phyloP scores from a whole-genome alignment of 2,329 filamentous ascomycete species.

The Tolypocladium tundrense region DNA sequence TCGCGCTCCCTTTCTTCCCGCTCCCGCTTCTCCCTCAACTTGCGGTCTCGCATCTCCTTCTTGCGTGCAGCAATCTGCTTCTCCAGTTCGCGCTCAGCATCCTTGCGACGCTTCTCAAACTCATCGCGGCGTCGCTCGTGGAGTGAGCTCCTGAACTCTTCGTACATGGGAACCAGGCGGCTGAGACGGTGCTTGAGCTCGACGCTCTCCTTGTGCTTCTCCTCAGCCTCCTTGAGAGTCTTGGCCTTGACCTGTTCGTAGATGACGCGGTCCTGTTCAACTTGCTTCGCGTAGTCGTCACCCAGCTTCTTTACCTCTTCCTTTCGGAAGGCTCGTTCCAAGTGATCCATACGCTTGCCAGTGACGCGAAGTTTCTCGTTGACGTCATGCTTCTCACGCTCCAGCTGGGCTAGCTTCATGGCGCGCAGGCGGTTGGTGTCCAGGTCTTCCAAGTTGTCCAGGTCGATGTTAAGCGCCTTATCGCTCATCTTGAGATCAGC shows the following conservation, averaged over 20 bases:
- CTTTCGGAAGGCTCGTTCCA: slow-evolving; percentile 92
- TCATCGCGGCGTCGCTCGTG: slow-evolving; percentile 84
- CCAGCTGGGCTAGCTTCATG: slow-evolving; percentile 89
- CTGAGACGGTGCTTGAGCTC: slow-evolving; percentile 87
- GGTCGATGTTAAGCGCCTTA: slow-evolving; percentile 65
- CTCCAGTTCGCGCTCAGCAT: slow-evolving; percentile 87
- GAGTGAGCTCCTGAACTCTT: slow-evolving; percentile 70
- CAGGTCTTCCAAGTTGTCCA: slow-evolving; percentile 73
- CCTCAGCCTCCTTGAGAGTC: slow-evolving; percentile 68
- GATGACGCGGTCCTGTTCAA: slow-evolving; percentile 63
- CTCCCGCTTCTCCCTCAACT: slow-evolving; percentile 73
- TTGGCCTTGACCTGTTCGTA: slow-evolving; percentile 73
- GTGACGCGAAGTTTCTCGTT: slow-evolving; percentile 85
- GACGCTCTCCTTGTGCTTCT: slow-evolving; percentile 85
- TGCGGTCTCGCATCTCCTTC: slow-evolving; percentile 78
- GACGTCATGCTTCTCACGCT: slow-evolving; percentile 96
- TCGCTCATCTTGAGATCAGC: slow-evolving; percentile 83
- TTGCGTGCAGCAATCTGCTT: slow-evolving; percentile 80
- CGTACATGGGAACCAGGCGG: slow-evolving; percentile 75
- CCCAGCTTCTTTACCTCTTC: slow-evolving; percentile 89
- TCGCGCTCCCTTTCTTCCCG: slow-evolving; percentile 73
- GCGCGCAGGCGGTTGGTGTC: slow-evolving; percentile 85
- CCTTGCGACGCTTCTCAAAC: slow-evolving; percentile 87
- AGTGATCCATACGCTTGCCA: slow-evolving; percentile 90
- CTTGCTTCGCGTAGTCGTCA: slow-evolving; percentile 76